Base-by-base conservation (phyloP, 2,329 filamentous ascomycete genomes). In the Verticillium klebahnii region DNA sequence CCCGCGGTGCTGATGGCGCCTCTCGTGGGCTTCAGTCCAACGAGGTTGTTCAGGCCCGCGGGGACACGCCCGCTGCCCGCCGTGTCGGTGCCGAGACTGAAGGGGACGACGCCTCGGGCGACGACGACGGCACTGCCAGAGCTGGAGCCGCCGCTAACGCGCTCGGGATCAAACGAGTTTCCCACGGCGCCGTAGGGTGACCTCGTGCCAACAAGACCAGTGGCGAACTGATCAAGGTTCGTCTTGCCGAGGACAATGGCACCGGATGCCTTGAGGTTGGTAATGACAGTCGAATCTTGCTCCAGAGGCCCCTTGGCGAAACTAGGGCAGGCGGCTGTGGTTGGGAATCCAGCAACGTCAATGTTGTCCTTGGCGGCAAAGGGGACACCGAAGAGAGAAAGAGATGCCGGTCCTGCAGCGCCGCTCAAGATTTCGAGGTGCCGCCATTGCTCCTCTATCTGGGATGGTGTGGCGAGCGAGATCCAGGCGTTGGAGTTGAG, bases 171-270 rank as follows among this genome's bases (percentile, higher is more conserved):
- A 65, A 79, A 85, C 0, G 84, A 75, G 60, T 82, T 85, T 25
- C 81, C 76, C 1, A 84, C 81, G 23, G 78, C 80, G 2, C 86
- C 86, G 61, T 83, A 86, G 0, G 85, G 85, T 2, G 83, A 86
- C 36, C 86, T 79, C 9, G 83, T 85, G 9, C 86, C 86, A 7
- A 83, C 84, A 4, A 89, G 77, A 0, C 86, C 86, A 1, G 86
- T 88, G 1, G 85, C 86, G 7, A 89, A 79, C 66, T 89, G 85
- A 64, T 89, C 86, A 58, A 89, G 75, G 65, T 83, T 84, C 4
- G 80, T 80, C 67, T 88, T 88, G 9, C 85, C 86, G 34, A 88
- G 74, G 36, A 85, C 78, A 1, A 88, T 72, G 1, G 82, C 86
- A 0, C 85, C 85, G 8, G 82, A 79, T 0, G 77, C 74, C 25